These are phyloP conservation scores for Dryas octopetala DNA, from an alignment of 306 rosid species.

Conservation along the genomic window DNA sequence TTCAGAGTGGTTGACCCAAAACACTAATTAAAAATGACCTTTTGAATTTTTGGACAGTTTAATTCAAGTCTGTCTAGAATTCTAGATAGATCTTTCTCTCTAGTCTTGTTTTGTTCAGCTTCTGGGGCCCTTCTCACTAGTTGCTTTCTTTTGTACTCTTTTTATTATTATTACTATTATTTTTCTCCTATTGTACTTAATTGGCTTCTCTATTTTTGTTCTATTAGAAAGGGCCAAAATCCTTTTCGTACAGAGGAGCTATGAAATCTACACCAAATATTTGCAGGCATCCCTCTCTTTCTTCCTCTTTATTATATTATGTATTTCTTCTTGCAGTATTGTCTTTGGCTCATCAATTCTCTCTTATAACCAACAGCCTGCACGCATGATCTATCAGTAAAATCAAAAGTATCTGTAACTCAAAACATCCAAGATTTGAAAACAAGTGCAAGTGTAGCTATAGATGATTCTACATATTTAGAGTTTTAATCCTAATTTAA, in stretches of 20 bases:
- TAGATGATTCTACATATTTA: no score
- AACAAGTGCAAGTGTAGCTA: no score
- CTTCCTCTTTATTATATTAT: background rate
- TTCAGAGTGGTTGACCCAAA: background rate
- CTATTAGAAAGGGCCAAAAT: background rate
- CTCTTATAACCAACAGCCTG: background rate
- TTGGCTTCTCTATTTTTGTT: background rate
- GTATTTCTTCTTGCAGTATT: background rate
- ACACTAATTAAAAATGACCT: background rate
- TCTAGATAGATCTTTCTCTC: no score
- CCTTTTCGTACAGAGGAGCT: background rate
- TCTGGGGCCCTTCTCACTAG: slow-evolving; percentile 5
- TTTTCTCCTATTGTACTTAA: background rate
- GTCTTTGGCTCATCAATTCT: slow-evolving; percentile 9
- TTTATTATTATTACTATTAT: background rate
- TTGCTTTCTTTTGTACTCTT: slow-evolving; percentile 26
- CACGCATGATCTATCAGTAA: background rate
- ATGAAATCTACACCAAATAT: background rate
- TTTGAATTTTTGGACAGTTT: background rate
- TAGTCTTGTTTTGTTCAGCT: slow-evolving; percentile 15
- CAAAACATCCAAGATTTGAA: no score
- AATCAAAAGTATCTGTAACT: no score
- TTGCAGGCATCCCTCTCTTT: background rate
- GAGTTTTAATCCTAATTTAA: no score
- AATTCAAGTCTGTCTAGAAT: no score